Evolutionary conservation across 768 basidiomycete genomes (phyloP), one percentile per base, ranked within the genome.

Genomic region (Cubamyces sp.): DNA sequence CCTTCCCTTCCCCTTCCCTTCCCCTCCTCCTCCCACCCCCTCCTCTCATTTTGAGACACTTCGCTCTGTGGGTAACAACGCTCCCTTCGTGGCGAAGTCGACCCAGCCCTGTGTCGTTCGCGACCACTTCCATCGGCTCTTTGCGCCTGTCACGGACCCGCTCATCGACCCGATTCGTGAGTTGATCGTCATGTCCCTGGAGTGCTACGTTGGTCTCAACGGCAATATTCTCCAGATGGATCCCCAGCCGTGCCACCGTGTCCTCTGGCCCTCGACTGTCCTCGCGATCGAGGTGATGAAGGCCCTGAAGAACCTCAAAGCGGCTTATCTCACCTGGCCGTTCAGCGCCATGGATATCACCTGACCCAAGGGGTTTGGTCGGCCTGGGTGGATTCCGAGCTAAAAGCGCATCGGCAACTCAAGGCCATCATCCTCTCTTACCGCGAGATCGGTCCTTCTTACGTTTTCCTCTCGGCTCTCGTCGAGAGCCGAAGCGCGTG

Each of bases 41-140:
- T n/a, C n/a, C n/a, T n/a, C n/a, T n/a, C n/a, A n/a, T n/a, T n/a
- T n/a, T n/a, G 96, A 98, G 75, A 93, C 96, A 3, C 82, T 99
- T 52, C 97, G 97, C 21, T 98, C 96, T 6, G 98, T 99, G 97
- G 97, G 96, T 62, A 98, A 99, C 74, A 96, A 98, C 74, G 91
- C 94, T 7, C 94, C 97, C 15, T 82, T 99, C 48, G 97, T 96
- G 3, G 92, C 92, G 67, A 92, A 98, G 86, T 91, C 95, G 19
- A 90, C 86, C 9, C 90, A 94, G 65, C 90, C 96, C 53, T 90
- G 96, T 60, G 78, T 95, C 71, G 88, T 94, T 61, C 97, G 96
- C 76, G 97, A 98, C 74, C 96, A 95, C 75, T 97, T 97, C 88
- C 88, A 95, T 52, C 95, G 96, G 76, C 87, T 98, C 51, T 99